Conservation (phyloP, 2,329 filamentous ascomycete species). For the Sclerotinia trifoliorum region DNA sequence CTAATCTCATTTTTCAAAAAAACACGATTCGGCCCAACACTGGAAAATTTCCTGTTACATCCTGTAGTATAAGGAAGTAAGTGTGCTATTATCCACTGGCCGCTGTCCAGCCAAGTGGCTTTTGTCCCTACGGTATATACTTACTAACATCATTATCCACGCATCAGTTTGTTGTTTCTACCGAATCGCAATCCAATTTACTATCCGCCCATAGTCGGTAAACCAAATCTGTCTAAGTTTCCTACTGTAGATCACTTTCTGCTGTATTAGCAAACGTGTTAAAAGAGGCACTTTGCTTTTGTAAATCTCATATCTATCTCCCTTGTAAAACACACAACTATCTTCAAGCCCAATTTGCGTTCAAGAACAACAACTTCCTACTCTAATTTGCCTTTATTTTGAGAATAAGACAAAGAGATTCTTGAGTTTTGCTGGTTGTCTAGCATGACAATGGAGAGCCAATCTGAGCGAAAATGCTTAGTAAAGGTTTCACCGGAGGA, state of each 20-base stretch:
- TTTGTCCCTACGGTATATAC: too few relatives aligned
- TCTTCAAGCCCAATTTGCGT: not conserved
- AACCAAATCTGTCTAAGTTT: not conserved
- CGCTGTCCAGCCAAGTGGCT: not conserved
- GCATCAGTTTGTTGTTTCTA: not conserved
- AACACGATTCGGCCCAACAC: too few relatives aligned
- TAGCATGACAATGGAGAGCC: not conserved
- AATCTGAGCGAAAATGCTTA: not conserved
- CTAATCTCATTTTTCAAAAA: too few relatives aligned
- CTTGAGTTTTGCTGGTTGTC: not conserved
- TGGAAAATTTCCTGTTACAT: not conserved
- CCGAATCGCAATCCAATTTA: not conserved
- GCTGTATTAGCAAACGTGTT: not conserved
- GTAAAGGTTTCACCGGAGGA: not conserved
- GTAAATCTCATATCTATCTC: not conserved
- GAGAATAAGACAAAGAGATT: not conserved
- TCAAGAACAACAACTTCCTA: not conserved
- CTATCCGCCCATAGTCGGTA: not conserved
- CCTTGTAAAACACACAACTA: not conserved
- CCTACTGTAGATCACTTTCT: not conserved
- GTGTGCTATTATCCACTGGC: not conserved
- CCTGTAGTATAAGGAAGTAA: not conserved
- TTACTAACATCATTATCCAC: not conserved
- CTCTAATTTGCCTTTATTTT: not conserved
- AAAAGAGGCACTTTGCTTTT: not conserved